Evolutionary conservation across 768 basidiomycete genomes (phyloP).

Genomic region (Aureoboletus auriporus): DNA sequence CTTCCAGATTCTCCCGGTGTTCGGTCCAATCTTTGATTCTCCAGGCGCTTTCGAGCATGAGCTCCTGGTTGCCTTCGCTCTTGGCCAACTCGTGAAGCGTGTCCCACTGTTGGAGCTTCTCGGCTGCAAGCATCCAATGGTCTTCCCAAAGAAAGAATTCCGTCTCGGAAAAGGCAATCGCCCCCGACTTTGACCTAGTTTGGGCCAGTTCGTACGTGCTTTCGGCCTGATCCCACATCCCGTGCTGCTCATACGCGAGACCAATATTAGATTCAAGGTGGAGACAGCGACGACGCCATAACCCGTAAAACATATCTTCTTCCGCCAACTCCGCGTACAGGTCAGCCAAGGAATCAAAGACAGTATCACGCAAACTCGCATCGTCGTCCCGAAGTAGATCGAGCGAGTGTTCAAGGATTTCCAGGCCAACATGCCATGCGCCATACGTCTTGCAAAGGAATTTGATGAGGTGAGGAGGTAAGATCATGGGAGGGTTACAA

Average conservation of each 20-base stretch:
- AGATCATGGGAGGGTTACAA: conserved; percentile 81
- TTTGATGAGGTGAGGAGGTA: conserved; percentile 94
- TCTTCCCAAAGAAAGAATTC: conserved; percentile 99
- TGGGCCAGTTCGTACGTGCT: conserved; percentile 88
- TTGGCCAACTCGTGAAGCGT: conserved; percentile 86
- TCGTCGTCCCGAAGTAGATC: conserved; percentile 81
- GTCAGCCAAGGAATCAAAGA: conserved; percentile 89
- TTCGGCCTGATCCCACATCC: conserved; percentile 94
- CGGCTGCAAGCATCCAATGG: conserved; percentile 94
- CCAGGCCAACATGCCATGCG: conserved; percentile 90
- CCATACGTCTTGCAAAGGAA: conserved; percentile 95
- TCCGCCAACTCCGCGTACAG: conserved; percentile 94
- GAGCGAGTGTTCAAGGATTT: conserved; percentile 78
- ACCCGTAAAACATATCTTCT: conserved; percentile 95
- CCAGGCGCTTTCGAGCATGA: conserved; percentile 95
- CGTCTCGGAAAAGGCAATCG: conserved; percentile 86
- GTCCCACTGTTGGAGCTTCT: conserved; percentile 99
- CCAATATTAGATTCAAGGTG: conserved; percentile 87
- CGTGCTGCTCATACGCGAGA: conserved; percentile 90
- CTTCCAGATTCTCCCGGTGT: conserved; percentile 72
- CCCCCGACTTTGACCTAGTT: conserved; percentile 72
- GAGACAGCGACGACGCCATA: conserved; percentile 89
- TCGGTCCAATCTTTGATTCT: conserved; percentile 89
- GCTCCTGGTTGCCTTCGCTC: conserved; percentile 85
- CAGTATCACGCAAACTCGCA: conserved; percentile 70